phyloP scores from a whole-genome alignment of 306 rosid genomes.

The Phaseolus lunatus region DNA sequence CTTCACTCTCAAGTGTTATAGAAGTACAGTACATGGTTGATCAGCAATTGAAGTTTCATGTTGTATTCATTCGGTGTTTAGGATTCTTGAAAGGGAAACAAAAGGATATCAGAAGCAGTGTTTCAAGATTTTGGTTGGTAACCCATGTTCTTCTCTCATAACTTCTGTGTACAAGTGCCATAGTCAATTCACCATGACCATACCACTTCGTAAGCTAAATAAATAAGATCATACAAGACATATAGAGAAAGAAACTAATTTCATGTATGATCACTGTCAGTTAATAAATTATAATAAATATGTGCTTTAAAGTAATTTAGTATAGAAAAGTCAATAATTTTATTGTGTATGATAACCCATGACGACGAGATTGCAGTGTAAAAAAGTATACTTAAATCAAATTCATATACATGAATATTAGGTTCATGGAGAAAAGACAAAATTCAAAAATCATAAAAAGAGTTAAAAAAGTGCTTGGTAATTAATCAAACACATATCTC shows the following conservation, averaged over 20 bases:
- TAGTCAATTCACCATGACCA: not conserved
- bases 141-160: slow-evolving; percentile 34
- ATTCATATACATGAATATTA: not conserved
- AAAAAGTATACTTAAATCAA: too few relatives aligned
- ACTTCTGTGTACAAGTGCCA: not conserved
- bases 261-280: not conserved
- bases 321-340: too few relatives aligned
- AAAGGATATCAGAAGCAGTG: slow-evolving; percentile 24
- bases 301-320: too few relatives aligned
- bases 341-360: too few relatives aligned
- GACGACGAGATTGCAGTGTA: too few relatives aligned
- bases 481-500: not conserved
- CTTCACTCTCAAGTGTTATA: too few relatives aligned
- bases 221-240: not conserved
- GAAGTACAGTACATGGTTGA: too few relatives aligned
- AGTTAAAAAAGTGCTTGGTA: not conserved
- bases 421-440: not conserved
- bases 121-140: slow-evolving; percentile 24
- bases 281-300: too few relatives aligned
- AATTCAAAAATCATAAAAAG: not conserved
- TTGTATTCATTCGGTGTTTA: too few relatives aligned
- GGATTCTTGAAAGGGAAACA: too few relatives aligned
- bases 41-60: too few relatives aligned
- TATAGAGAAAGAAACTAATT: not conserved
- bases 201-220: not conserved